A percentile compares a stretch with the other conserved stretches of the same genome.
phyloP scores from a whole-genome alignment of 306 rosid species.

The Begonia fuchsioides region DNA sequence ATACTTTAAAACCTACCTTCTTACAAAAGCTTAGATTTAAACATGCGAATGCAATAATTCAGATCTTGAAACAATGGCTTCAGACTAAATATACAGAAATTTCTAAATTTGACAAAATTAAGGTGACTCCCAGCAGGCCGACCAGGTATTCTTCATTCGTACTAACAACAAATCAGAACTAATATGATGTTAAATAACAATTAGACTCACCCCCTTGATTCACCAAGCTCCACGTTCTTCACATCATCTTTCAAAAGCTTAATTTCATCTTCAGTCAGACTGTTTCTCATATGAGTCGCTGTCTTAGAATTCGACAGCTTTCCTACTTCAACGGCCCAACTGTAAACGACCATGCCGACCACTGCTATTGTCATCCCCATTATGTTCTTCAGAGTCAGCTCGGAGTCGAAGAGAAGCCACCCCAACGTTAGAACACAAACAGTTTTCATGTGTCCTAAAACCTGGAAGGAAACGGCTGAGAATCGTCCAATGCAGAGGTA shows the following conservation, averaged over 20 bases:
- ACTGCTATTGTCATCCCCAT: constrained; percentile 73
- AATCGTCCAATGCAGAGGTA: constrained; percentile 47
- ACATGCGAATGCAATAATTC: too few relatives aligned
- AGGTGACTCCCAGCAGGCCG: too few relatives aligned
- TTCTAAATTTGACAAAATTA: too few relatives aligned
- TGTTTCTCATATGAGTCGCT: constrained; percentile 30
- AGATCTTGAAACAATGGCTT: too few relatives aligned
- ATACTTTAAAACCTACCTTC: too few relatives aligned
- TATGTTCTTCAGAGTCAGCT: constrained; percentile 61
- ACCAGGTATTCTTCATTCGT: too few relatives aligned
- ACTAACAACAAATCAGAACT: too few relatives aligned
- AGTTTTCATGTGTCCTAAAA: constrained; percentile 39
- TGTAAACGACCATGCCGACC: constrained; percentile 72
- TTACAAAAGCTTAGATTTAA: too few relatives aligned
- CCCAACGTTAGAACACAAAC: constrained; percentile 58
- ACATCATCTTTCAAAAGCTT: constrained; percentile 47
- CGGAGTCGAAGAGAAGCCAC: constrained; percentile 83
- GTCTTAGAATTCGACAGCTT: constrained; percentile 39
- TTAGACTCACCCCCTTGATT: constrained; percentile 26
- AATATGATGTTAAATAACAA: background rate
- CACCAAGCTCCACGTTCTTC: constrained; percentile 59
- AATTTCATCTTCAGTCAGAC: constrained; percentile 80
- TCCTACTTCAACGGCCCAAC: constrained; percentile 85
- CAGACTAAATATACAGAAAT: too few relatives aligned
- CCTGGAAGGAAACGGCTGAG: constrained; percentile 41